Evolutionary conservation across 2,329 filamentous ascomycete genomes (phyloP), one percentile per base, ranked within the genome.

Genomic region (Fonsecaea pugnacius): DNA sequence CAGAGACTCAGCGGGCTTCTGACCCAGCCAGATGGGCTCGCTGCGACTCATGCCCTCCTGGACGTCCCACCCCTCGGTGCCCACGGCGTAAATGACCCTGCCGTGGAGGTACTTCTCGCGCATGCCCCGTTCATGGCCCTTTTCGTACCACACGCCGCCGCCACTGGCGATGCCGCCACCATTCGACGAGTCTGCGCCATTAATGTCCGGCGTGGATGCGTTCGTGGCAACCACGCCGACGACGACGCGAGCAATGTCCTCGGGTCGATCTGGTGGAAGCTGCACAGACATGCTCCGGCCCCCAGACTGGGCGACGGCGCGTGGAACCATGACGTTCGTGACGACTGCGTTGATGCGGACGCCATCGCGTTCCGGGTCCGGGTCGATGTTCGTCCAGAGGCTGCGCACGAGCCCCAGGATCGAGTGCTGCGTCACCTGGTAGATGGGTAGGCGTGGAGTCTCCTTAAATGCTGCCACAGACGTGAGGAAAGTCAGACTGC

Each of bases 401-500:
- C 78, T 76, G 24, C 82, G 75, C 77, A 83, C 80, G 6, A 83
- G 72, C 0, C 82, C 82, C 32, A 82, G 74, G 0, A 84, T 77
- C n/a, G 79, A 82, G 65, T 84, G 82, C 67, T 84, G 83, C 5
- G 77, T 74, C 0, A 81, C 74, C 3, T 78, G 77, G 67, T 85
- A 84, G 27, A 82, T 74, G 56, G 79, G 78, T 1, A 83, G 70
- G 0, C 80, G 80, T 0, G 82, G 80, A 4, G 78, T 77, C 40
- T 82, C 79, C 16, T 79, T 80, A 67, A 84, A 82, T 2, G 81
- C 82, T 0, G 81, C 80, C 1, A 79, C 76, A 6, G 78, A 83
- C 50, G 78, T 78, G 36, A 82, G 75, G 9, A 82, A 74, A 0
- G 76, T 76, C 55, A 82, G 73, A 9, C 78, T 80, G 30, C 78